phyloP scores from a whole-genome alignment of 2,329 filamentous ascomycete genomes.

The Venturia aucupariae region DNA sequence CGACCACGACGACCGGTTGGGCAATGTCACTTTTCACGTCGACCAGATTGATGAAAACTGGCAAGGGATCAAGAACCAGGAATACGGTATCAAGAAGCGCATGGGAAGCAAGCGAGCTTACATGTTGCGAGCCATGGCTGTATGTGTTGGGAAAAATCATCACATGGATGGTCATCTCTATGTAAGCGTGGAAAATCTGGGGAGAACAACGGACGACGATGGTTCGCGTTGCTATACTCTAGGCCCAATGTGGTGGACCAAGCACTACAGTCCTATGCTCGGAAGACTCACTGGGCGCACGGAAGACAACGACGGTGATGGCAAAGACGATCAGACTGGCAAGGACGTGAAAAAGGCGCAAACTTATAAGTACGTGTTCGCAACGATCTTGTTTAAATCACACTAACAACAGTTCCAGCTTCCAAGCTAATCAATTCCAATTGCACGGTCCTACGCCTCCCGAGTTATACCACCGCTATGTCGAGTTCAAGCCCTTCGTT shows the following conservation, averaged over 20 bases:
- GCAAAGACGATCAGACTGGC: constrained; percentile 24
- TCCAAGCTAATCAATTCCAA: constrained; percentile 89
- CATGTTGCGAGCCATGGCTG: constrained; percentile 58
- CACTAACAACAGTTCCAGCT: constrained; percentile 43
- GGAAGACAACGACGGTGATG: constrained; percentile 38
- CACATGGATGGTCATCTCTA: constrained; percentile 63
- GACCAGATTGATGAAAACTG: constrained; percentile 53
- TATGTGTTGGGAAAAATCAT: constrained; percentile 49
- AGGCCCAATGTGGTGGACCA: constrained; percentile 66
- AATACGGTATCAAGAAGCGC: constrained; percentile 70
- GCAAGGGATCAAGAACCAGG: constrained; percentile 55
- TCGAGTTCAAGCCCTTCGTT: constrained; percentile 86
- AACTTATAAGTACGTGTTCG: constrained; percentile 61
- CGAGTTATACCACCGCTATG: constrained; percentile 79
- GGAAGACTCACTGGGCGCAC: constrained; percentile 65
- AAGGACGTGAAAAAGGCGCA: constrained; percentile 45
- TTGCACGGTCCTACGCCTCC: constrained; percentile 72
- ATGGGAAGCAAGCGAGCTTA: constrained; percentile 84
- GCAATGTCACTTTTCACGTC: constrained; percentile 68
- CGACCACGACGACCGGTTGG: constrained; percentile 78
- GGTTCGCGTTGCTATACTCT: constrained; percentile 60
- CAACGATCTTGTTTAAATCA: neutral
- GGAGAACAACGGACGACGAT: constrained; percentile 55
- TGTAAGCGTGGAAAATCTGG: constrained; percentile 70
- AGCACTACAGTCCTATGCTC: constrained; percentile 83